Evolutionary conservation across 2,329 filamentous ascomycete genomes (phyloP), one percentile per base, ranked within the genome.

Genomic region (Talaromyces sp.): DNA sequence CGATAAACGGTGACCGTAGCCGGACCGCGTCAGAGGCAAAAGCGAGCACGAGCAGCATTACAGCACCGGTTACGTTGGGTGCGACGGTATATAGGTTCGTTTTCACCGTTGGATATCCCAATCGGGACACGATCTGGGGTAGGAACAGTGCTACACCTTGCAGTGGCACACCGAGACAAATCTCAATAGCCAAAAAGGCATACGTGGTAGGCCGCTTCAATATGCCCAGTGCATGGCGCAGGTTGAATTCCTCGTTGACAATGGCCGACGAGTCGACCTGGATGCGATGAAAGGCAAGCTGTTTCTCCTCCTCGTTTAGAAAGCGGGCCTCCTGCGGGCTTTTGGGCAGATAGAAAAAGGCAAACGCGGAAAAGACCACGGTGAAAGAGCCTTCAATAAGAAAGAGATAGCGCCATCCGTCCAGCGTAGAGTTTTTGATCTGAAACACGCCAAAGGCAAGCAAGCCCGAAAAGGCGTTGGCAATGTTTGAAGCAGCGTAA

Each of bases 401-500:
- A 68, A 83, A 83, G 16, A 84, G 77, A 65, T 82, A 83, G 3
- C 81, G 77, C 76, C 85, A 83, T 36, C 75, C 75, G 0, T 81
- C 78, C 10, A 87, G 67, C 18, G 74, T 72, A 0, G 78, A 79
- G 51, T 75, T 71, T 42, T 81, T 66, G 67, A 86, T 85, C 30
- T 85, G 84, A 71, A 89, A 89, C 6, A 86, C 83, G 3, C 82
- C 85, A 62, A 84, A 87, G 0, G 85, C 79, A 14, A 87, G 76
- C 1, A 88, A 74, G 4, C 85, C 85, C 0, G 82, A 82, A 67
- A 89, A 89, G 2, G 87, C 87, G 61, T 85, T 87, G 27, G 90
- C 89, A 62, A 93, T 89, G 68, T 89, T 90, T 28, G 84, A 87
- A 0, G 89, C 89, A 0, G 89, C 90, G 67, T 92, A 93, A 76